Base-by-base conservation (phyloP, 352 stramenopile species). In the Phytophthora foliorum region DNA sequence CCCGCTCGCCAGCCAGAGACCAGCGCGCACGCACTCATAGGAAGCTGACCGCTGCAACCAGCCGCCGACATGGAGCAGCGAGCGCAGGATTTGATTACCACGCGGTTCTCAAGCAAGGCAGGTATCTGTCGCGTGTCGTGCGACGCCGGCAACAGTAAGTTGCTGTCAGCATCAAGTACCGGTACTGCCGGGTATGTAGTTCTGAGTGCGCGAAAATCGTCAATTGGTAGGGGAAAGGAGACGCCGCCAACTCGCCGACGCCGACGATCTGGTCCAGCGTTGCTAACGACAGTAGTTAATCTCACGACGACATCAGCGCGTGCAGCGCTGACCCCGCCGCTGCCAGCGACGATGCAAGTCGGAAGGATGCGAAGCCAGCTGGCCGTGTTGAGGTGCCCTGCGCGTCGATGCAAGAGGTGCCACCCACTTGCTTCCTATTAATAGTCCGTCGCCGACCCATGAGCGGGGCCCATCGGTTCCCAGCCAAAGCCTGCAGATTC, bases 1-100 rank as follows among this genome's bases (percentile, higher is more conserved):
- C 52, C 57, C 61, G 39, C 54, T 68, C 45, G 42, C 55, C 62
- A 62, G 25, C 52, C 53, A 73, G 63, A 76, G 63, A 69, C 69
- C 21, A 62, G 69, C 32, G 51, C 50, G 19, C 24, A 48, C 44
- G 36, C 63, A 57, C 34, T 60, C 21, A 60, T 52, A 41, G n/a
- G 42, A 48, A 57, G 21, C 22, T 49, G 31, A 29, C 42, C 32
- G 32, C 46, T 25, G 17, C 16, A 61, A 62, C 45, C 34, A 17
- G 10, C 24, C 16, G 22, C 16, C 36, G 41, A 50, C 19, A 50
- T 27, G 63, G 65, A 58, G 39, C 56, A 51, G 50, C 57, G 39
- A 21, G 48, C 31, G 48, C 42, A 39, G 6, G 32, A 71, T 61
- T 54, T 57, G 48, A 25, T 46, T 13, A 4, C 31, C 57, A 56